Base-by-base conservation (phyloP, 768 basidiomycete genomes). In the Trametes sanguinea region DNA sequence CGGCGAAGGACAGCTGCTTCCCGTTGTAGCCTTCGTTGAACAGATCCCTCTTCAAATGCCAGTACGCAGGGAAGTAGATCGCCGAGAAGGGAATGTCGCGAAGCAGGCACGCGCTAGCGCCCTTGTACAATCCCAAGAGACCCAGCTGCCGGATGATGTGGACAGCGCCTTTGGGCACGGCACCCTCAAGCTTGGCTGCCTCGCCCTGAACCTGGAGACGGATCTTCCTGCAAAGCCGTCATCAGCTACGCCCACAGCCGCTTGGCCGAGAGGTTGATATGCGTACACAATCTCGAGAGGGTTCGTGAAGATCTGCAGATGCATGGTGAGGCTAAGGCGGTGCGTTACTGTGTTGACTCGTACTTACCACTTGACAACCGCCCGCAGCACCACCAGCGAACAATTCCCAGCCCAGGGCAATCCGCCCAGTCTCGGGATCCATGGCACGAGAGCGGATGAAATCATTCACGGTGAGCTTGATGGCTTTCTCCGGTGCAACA, bases 41-140 rank as follows among this genome's bases (percentile, higher is more conserved):
- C 29, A 98, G 66, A 74, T 99, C 96, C 73, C 86, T 90, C 83
- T 97, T 93, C 70, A 94, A 75, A 72, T 95, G 94, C 48, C 85
- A 86, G 75, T 97, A 95, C 51, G 93, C 83, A 17, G 91, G 85
- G 79, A 94, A 93, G 74, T 93, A 94, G 66, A 95, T 89, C 40
- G 94, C 95, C 35, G 95, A 98, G 77, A 98, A 99, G 2, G 97
- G 97, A 55, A 98, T 94, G 73, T 98, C 96, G 51, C 95, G 91
- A 37, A 95, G 83, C 68, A 98, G 77, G 76, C 97, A 99, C 22
- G 96, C 97, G 62, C 85, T 87, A 14, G 95, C 88, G 52, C 97
- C 97, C 73, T 85, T 90, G 80, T 99, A 99, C 44, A 98, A 78
- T 22, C 97, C 97, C 51, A 99, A 57, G 37, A 99, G 78, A 57